phyloP scores from a whole-genome alignment of 1,139 yeast species.

The Saccharomyces hybrid region DNA sequence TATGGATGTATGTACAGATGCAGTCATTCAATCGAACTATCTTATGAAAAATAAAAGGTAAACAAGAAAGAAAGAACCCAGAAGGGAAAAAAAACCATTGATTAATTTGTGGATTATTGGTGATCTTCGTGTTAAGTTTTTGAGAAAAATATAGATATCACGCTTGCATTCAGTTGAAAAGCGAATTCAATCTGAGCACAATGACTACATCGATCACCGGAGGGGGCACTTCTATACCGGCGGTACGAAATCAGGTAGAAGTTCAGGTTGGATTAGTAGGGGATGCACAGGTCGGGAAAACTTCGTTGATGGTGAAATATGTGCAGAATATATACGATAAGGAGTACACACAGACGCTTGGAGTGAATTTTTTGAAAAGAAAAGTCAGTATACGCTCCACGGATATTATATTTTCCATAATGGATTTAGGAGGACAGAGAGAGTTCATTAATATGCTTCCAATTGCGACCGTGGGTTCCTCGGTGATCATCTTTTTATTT shows the following conservation, averaged over 20 bases:
- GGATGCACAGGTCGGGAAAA: constrained; percentile 97
- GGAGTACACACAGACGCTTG: constrained; percentile 86
- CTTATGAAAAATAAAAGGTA: constrained; percentile 3
- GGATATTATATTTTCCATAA: constrained; percentile 82
- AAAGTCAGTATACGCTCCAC: constrained; percentile 81
- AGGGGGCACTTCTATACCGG: constrained; percentile 9
- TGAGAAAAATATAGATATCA: not conserved
- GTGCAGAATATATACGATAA: constrained; percentile 93
- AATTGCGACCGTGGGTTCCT: constrained; percentile 87
- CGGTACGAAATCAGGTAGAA: constrained; percentile 48
- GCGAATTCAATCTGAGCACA: not conserved
- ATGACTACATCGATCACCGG: not conserved
- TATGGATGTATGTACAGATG: not conserved
- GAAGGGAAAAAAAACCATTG: constrained; percentile 7
- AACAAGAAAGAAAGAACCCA: constrained; percentile 6
- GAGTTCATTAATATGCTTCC: constrained; percentile 97
- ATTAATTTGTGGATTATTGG: not conserved
- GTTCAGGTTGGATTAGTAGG: constrained; percentile 92
- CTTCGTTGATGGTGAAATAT: constrained; percentile 93
- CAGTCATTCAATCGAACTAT: not conserved
- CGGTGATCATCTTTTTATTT: constrained; percentile 86
- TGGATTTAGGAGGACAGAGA: constrained; percentile 97
- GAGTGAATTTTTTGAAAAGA: constrained; percentile 94
- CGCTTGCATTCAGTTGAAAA: not conserved
- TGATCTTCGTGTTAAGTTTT: not conserved